Base-by-base conservation (phyloP, 2,329 filamentous ascomycete genomes). In the Aureobasidium sp. region DNA sequence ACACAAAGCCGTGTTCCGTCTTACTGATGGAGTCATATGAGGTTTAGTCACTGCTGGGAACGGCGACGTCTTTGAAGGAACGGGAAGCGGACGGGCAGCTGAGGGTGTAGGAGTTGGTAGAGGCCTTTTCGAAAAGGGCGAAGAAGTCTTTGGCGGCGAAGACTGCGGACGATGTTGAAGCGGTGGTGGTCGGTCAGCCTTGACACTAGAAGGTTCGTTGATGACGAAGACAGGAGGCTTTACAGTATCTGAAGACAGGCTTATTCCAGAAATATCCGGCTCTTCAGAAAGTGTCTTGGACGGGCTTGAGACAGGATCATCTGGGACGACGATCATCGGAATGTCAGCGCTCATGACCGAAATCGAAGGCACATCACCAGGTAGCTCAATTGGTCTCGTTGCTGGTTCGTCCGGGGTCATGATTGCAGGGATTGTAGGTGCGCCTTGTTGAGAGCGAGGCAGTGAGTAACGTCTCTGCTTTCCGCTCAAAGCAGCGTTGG, bases 1-100 rank as follows among this genome's bases (percentile, higher is more conserved):
- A 71, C 94, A 99, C 49, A 87, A 83, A 8, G 90, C 89, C 7
- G 87, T 88, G 9, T 81, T 82, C 53, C 77, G 75, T n/a, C 75
- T 73, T 34, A 72, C 69, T 15, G 77, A 76, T 0, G 78, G 78
- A 1, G 78, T 79, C 70, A 74, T 77, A 68, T 77, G 69, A 71
- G 34, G 71, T 68, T 36, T 69, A 6, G 37, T n/a, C 2, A 59
- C 52, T 12, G 39, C 29, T 44, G 62, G 62, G 31, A 20, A 44
- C 48, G 63, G 55, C n/a, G 55, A 41, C 17, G 59, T 56, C 34
- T 47, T 59, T 79, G 70, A 84, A 78, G 68, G 76, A 70, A 65
- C 76, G 74, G 69, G 85, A 72, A 67, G 79, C 71, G 68, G 83
- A 69, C 71, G 81, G 73, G 67, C 76, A 62, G 64, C 80, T 71